Conservation (phyloP, 345 rosid species). For the Eucalyptus tenuipes region DNA sequence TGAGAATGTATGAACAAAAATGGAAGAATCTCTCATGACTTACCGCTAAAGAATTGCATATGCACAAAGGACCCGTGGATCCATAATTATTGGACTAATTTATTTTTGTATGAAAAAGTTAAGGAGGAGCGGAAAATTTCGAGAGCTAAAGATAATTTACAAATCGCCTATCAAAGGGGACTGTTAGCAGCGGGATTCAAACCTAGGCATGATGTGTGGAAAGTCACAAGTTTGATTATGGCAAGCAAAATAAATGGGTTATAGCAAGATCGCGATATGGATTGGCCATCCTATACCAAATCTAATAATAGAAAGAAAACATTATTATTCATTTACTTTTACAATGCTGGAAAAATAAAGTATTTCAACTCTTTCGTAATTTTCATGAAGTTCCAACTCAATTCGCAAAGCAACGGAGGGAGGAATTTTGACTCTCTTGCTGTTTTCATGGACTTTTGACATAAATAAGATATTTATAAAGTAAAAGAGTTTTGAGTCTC, state of each 20-base stretch:
- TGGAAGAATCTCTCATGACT: background rate
- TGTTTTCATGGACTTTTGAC: background rate
- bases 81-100: background rate
- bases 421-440: background rate
- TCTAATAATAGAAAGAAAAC: background rate
- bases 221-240: background rate
- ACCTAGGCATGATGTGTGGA: background rate
- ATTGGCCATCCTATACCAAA: background rate
- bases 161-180: background rate
- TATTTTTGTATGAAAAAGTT: background rate
- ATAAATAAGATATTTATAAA: background rate
- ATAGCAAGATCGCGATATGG: background rate
- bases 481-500: background rate
- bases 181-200: background rate
- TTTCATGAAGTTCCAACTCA: background rate
- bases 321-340: background rate
- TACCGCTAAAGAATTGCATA: background rate
- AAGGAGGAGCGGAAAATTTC: background rate
- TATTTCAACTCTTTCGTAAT: no score
- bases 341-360: background rate
- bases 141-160: background rate
- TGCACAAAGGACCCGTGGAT: background rate
- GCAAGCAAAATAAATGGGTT: background rate
- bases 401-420: background rate
- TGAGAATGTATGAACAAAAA: background rate